Evolutionary conservation across 129 eudicot species (phyloP).

Genomic region (Flaveria bidentis): DNA sequence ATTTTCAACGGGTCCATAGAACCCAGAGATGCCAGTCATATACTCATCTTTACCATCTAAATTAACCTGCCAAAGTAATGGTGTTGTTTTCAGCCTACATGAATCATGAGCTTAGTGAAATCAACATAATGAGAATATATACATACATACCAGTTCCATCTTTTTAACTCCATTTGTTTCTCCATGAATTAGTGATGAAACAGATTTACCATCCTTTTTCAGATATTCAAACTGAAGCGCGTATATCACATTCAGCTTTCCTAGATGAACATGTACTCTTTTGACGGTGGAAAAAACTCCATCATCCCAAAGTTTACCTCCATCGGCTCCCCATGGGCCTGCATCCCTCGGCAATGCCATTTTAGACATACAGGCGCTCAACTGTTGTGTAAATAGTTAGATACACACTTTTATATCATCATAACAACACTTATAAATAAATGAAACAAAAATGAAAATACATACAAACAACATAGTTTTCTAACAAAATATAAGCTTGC

Average conservation of each 20-base stretch:
- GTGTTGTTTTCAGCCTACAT: not conserved
- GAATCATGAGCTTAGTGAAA: not conserved
- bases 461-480: not conserved
- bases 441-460: too few species aligned
- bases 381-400: not conserved
- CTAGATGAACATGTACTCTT: conserved; percentile 21
- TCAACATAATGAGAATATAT: not conserved
- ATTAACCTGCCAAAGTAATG: conserved; percentile 20
- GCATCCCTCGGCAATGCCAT: not conserved
- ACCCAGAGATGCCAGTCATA: conserved; percentile 2
- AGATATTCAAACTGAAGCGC: conserved; percentile 25
- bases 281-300: conserved; percentile 26
- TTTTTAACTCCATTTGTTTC: conserved; percentile 12
- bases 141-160: conserved; percentile 1
- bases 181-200: conserved; percentile 32
- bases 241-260: conserved; percentile 2
- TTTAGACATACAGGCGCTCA: not conserved
- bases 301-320: conserved; percentile 29
- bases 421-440: not conserved
- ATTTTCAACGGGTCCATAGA: not conserved
- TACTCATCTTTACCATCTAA: conserved; percentile 8
- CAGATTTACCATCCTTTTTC: conserved; percentile 23
- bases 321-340: conserved; percentile 29
- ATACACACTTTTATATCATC: not conserved
- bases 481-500: not conserved